Evolutionary conservation across 139 green algal genomes (phyloP), one percentile per base, ranked within the genome.

Genomic region (Yamagishiella unicocca): DNA sequence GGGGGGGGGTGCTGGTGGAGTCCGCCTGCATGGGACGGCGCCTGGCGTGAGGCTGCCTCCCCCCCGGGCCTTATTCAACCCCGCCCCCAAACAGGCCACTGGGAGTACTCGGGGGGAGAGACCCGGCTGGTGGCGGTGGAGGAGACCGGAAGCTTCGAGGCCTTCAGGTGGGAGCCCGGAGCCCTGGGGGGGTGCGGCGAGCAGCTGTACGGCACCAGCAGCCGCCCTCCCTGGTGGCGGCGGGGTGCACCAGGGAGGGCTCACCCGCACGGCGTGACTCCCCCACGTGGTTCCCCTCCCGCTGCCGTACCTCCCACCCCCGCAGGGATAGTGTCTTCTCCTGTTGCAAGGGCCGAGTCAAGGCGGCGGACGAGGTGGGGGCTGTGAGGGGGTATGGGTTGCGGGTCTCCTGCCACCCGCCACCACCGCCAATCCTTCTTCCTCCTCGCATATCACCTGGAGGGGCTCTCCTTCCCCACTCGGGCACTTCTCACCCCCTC

Each of bases 101-200:
- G 88, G 88, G 88, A 91, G n/a, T 91, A 91, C 67, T 8, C 22
- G 2, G 91, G 92, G 3, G 94, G 94, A 0, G 94, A 96, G 76
- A 96, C 92, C 4, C 90, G 94, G 33, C 91, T 96, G 66, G 74
- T 96, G 37, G 71, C 79, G 19, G 50, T 94, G 29, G 55, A 88
- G 14, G 79, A 87, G 54, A 64, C 62, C 22, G 86, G 31, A 14
- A 12, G 7, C 27, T 73, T 54, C 72, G 10, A 25, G 0, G 50
- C 58, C 27, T 85, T 74, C 74, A 81, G 61, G 38, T 88, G 35
- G 37, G 72, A 21, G 21, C 21, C 64, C 61, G n/a, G n/a, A n/a
- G n/a, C n/a, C n/a, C n/a, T n/a, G n/a, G n/a, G n/a, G n/a, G n/a
- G n/a, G n/a, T n/a, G n/a, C n/a, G n/a, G n/a, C n/a, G n/a, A n/a